Conservation (phyloP, 176 grass and related monocot genomes). For the Oryza coarctata region DNA sequence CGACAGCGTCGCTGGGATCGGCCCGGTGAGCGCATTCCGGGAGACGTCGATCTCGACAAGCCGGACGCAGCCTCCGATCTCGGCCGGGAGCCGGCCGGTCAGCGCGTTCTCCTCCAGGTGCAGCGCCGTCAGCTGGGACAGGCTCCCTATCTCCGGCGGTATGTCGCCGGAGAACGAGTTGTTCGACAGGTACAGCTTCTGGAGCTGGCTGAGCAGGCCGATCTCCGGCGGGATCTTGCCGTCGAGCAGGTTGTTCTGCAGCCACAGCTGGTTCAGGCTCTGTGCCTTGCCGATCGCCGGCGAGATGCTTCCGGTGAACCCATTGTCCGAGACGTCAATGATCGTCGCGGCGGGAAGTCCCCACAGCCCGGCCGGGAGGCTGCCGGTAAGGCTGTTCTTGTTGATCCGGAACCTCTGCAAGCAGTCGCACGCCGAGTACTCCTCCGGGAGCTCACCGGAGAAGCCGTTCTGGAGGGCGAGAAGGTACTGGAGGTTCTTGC, state of each 20-base stretch:
- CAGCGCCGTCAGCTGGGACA: slow-evolving; percentile 55
- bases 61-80: slow-evolving; percentile 49
- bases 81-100: slow-evolving; percentile 42
- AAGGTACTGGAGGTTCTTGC: slow-evolving; percentile 49
- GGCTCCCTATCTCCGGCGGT: slow-evolving; percentile 53
- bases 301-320: slow-evolving; percentile 61
- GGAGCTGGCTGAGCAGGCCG: slow-evolving; percentile 48
- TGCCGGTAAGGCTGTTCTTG: slow-evolving; percentile 60
- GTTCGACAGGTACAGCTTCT: slow-evolving; percentile 65
- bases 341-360: slow-evolving; percentile 53
- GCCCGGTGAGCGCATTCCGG: slow-evolving; percentile 56
- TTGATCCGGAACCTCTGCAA: slow-evolving; percentile 74
- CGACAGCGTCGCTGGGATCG: slow-evolving; percentile 48
- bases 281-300: slow-evolving; percentile 43
- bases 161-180: slow-evolving; percentile 66
- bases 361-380: slow-evolving; percentile 58
- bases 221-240: slow-evolving; percentile 60
- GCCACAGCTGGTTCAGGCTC: slow-evolving; percentile 58
- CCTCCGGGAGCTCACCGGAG: slow-evolving; percentile 60
- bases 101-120: slow-evolving; percentile 61
- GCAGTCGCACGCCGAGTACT: slow-evolving; percentile 56
- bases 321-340: slow-evolving; percentile 77
- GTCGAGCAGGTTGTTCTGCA: slow-evolving; percentile 58
- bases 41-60: slow-evolving; percentile 72
- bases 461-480: slow-evolving; percentile 81